Evolutionary conservation across 805 yeast genomes (phyloP), one percentile per base, ranked within the genome.

Genomic region (Jamesozyma hellenica): DNA sequence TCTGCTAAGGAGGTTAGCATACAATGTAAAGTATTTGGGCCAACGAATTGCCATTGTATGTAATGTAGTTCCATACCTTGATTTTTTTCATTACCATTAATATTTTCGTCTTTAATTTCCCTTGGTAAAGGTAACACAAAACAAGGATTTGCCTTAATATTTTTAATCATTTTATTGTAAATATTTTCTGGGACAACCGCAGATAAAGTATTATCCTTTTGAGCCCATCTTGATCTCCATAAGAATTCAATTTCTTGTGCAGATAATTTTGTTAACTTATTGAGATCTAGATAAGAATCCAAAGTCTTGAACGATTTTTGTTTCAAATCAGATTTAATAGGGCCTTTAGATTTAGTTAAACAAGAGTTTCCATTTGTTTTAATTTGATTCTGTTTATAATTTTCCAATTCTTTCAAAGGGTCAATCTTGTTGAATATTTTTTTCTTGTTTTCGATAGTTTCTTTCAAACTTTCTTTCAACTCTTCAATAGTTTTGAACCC

Each of bases 101-200:
- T 64, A 5, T 59, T 56, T 12, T 63, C 69, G 12, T 65, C 66
- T 28, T 66, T 65, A 12, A 49, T 39, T 15, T 67, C 75, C 49
- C 79, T 75, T 4, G 96, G 95, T 40, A 92, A 64, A 0, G 98
- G 98, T 18, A 92, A 68, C n/a, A 92, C 80, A 61, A 92, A 92
- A 27, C 76, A 71, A 17, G 96, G 95, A 55, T 81, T 76, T 44
- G 66, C 68, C 53, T 78, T 75, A 1, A 95, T 95, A 43, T 72
- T 74, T 30, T 68, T 61, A 49, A 72, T 70, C 55, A 92, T 68
- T 32, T 66, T 69, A n/a, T 78, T 67, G 54, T 74, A 88, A n/a
- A 78, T 74, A 2, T 65, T 65, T 2, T 62, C 60, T 8, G 75
- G 71, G 29, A 86, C 64, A 1, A 74, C 67, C 0, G 96, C 94